Percentiles rank a stretch among this genome's conserved stretches.
Evolutionary conservation across 2,329 filamentous ascomycete species (phyloP).

Genomic region (Penicillium brasilianum): DNA sequence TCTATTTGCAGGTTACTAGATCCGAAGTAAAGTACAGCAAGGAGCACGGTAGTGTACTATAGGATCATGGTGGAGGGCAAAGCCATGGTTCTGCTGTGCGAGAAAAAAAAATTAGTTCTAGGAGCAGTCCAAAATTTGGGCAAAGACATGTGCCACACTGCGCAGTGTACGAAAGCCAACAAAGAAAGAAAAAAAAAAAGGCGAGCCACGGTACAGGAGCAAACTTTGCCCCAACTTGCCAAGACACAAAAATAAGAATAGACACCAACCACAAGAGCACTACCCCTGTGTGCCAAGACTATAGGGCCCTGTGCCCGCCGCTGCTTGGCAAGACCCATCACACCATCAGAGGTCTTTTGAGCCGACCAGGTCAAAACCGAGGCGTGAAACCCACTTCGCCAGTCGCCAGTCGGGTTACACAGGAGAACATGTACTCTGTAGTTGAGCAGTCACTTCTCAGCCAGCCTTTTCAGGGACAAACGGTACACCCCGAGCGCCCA

Average conservation of each 20-base stretch:
- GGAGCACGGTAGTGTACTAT: not conserved
- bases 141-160: not conserved
- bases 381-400: not conserved
- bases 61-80: not conserved
- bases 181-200: not conserved
- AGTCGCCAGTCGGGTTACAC: not conserved
- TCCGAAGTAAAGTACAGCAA: too few species aligned
- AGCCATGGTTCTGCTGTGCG: not conserved
- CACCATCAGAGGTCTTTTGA: not conserved
- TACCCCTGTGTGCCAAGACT: not conserved
- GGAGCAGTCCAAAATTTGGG: not conserved
- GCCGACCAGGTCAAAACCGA: constrained; percentile 1
- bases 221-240: not conserved
- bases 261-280: not conserved
- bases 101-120: not conserved
- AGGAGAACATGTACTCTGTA: not conserved
- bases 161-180: not conserved
- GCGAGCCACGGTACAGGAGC: not conserved
- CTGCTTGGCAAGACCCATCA: not conserved
- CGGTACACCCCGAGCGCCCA: constrained; percentile 17
- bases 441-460: constrained; percentile 1
- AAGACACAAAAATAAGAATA: constrained; percentile 3
- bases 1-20: too few species aligned
- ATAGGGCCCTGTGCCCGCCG: not conserved
- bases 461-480: constrained; percentile 20